phyloP scores from a whole-genome alignment of 306 rosid genomes.

The Glycine tomentella region DNA sequence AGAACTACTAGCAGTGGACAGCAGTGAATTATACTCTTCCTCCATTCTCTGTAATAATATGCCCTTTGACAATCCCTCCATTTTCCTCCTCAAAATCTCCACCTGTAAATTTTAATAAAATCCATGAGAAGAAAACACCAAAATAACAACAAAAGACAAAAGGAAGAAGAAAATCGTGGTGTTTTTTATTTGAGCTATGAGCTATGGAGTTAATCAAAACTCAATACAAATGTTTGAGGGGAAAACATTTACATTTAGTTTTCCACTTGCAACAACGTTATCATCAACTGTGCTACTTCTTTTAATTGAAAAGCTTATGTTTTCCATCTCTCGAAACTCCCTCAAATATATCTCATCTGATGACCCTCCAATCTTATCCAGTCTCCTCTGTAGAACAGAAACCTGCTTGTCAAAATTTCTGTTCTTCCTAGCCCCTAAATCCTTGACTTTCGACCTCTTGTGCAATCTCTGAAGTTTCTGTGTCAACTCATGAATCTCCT shows the following conservation, averaged over 20 bases:
- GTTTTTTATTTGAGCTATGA: too few relatives aligned
- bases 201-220: too few relatives aligned
- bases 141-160: too few relatives aligned
- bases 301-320: constrained; percentile 61
- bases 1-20: constrained; percentile 61
- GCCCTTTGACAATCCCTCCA: constrained; percentile 91
- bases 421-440: constrained; percentile 42
- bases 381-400: constrained; percentile 58
- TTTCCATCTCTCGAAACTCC: constrained; percentile 73
- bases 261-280: constrained; percentile 61
- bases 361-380: constrained; percentile 66
- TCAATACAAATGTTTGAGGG: too few relatives aligned
- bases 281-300: constrained; percentile 51
- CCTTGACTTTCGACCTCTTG: constrained; percentile 58
- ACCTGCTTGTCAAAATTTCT: constrained; percentile 75
- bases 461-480: constrained; percentile 73
- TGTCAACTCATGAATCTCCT: constrained; percentile 67
- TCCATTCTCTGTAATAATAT: constrained; percentile 79
- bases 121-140: too few relatives aligned
- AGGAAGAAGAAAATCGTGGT: too few relatives aligned
- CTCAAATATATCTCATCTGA: constrained; percentile 62
- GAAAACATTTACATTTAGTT: constrained; percentile 57
- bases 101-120: constrained; percentile 52
- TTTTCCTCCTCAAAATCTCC: constrained; percentile 83
- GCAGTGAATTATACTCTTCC: constrained; percentile 88